Percentiles rank a stretch among this genome's conserved stretches.
These are phyloP conservation scores for Stephania yunnanensis DNA, from an alignment of 164 flowering plant species.

Conservation along the genomic window DNA sequence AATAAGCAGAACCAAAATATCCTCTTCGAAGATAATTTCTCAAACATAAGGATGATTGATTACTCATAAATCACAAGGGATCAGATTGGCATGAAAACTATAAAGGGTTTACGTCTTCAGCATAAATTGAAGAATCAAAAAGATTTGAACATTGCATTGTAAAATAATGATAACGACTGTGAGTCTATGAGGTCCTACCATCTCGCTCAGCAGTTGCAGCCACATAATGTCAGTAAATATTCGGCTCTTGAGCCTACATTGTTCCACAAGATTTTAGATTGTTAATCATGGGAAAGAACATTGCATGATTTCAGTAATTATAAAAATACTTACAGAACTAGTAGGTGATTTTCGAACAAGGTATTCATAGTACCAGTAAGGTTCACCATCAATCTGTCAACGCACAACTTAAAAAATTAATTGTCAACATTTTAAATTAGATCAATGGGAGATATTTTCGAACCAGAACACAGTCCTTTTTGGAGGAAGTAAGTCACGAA, in stretches of 20 bases:
- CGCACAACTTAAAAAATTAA: slow-evolving; percentile 3
- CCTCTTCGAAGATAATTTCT: background rate
- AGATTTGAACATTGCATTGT: background rate
- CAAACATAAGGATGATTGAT: background rate
- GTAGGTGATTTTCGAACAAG: slow-evolving; percentile 92
- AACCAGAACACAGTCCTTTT: no score
- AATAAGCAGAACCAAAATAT: background rate
- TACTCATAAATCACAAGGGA: background rate
- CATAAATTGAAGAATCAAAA: background rate
- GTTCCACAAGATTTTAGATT: slow-evolving; percentile 9
- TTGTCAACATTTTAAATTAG: no score
- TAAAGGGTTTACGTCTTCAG: background rate
- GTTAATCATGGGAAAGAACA: background rate
- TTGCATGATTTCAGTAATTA: background rate
- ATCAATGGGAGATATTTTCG: background rate
- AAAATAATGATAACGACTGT: background rate
- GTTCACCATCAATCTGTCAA: slow-evolving; percentile 76
- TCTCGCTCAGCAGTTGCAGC: slow-evolving; percentile 88
- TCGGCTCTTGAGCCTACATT: slow-evolving; percentile 65
- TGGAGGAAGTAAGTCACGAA: background rate
- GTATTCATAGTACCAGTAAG: slow-evolving; percentile 90
- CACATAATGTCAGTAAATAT: slow-evolving; percentile 62
- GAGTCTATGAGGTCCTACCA: slow-evolving; percentile 37
- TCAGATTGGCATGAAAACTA: background rate
- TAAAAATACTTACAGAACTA: slow-evolving; percentile 42